Conservation (phyloP, 306 rosid species). For the Macrotyloma uniflorum region DNA sequence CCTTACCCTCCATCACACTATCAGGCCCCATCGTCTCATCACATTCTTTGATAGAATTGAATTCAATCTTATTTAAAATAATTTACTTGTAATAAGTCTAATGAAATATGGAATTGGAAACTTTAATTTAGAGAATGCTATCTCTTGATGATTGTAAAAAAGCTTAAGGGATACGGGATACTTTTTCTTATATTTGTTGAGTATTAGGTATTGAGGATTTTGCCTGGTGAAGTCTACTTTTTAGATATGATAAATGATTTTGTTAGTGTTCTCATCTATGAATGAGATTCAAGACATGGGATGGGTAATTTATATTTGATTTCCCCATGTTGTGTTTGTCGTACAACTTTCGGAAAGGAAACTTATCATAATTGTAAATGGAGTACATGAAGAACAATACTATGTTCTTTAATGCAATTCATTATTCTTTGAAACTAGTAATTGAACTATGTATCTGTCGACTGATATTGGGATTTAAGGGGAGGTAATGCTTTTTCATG, state of each 20-base stretch:
- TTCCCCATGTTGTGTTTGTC: slow-evolving; percentile 5
- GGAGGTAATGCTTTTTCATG: neutral
- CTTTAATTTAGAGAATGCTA: neutral
- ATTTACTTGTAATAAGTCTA: neutral
- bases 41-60: neutral
- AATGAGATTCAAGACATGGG: slow-evolving; percentile 9
- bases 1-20: neutral
- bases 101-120: slow-evolving; percentile 20
- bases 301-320: slow-evolving; percentile 8
- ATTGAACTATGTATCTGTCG: neutral
- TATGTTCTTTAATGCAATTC: slow-evolving; percentile 17
- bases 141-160: slow-evolving; percentile 25
- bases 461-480: slow-evolving; percentile 15
- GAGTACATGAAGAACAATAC: slow-evolving; percentile 3
- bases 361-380: slow-evolving; percentile 10
- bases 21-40: neutral
- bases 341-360: neutral
- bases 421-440: slow-evolving; percentile 15
- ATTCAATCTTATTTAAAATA: neutral
- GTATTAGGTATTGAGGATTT: slow-evolving; percentile 3
- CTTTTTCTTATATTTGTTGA: slow-evolving; percentile 4
- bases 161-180: neutral
- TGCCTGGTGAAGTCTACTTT: neutral
- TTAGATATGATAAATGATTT: neutral
- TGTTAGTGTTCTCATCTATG: neutral